Base-by-base conservation (phyloP, 441 rosid species). In the Populus tomentosa region DNA sequence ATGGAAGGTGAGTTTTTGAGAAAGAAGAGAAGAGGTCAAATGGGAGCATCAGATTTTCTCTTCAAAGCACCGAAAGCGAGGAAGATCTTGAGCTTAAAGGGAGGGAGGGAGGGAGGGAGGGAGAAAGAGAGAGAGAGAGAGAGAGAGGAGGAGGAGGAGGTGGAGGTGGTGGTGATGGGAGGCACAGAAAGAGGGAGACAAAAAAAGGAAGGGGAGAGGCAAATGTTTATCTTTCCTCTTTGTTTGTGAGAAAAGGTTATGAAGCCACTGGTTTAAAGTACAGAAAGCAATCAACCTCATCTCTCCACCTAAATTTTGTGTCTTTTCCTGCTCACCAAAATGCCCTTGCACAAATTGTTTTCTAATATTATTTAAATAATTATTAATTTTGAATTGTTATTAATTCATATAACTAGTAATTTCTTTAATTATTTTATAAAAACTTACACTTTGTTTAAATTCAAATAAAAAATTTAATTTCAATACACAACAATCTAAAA, bases 31-130 rank as follows among this genome's bases (percentile, higher is more conserved):
- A 75, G 64, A 75, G 40, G 74, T 1, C 32, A 30, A 30, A 30
- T 30, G 10, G 2, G 24, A 75, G 74, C 42, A 53, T 76, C 61
- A 32, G 84, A 77, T 83, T 86, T 73, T 64, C 23, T 70, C 71
- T 72, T 73, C 65, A 69, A 59, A 78, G 85, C 87, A 87, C 79
- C 82, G 77, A 86, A 84, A 84, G 84, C 82, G 67, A 81, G 78
- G 87, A 86, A 84, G 92, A 85, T 81, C 83, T 74, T 53, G 62
- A 63, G 70, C 30, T 64, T 36, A 10, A 10, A 64, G 56, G 21
- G 36, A 40, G 78, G 14, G 53, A 36, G 67, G 36, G 76, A 23
- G 21, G 38, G 62, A 3, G 32, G 0, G 30, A 2, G 30, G 3
- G 30, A 28, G 3, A 28, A 2, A 2, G 28, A 26, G n/a, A n/a